Conservation (phyloP, 78 protist genomes). For the Planoprotostelium fungivorum region DNA sequence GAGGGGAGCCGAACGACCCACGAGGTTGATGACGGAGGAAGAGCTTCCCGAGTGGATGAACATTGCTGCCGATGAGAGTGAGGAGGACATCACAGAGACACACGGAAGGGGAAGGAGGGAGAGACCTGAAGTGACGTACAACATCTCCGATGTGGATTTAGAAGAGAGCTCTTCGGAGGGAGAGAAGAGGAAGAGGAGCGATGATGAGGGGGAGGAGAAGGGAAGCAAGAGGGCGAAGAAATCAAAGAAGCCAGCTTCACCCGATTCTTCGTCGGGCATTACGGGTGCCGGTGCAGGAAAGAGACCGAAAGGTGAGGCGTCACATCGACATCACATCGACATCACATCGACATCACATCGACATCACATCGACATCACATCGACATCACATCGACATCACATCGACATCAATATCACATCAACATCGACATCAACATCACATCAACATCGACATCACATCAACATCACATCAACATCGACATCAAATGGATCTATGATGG, state of each 20-base stretch:
- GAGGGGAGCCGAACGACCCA: slow-evolving; percentile 19
- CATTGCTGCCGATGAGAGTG: slow-evolving; percentile 17
- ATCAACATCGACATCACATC: no score
- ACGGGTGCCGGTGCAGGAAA: neutral
- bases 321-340: no score
- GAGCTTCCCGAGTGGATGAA: slow-evolving; percentile 46
- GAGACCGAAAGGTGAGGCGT: neutral
- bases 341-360: no score
- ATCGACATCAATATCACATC: no score
- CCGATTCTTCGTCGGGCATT: neutral
- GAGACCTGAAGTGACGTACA: neutral
- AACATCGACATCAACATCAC: no score
- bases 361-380: no score
- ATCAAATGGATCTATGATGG: neutral
- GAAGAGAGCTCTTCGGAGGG: neutral
- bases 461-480: neutral
- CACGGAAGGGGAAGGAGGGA: neutral
- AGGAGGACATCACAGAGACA: slow-evolving; percentile 13
- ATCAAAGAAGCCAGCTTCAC: neutral
- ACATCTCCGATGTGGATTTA: neutral
- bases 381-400: no score
- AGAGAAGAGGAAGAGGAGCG: neutral
- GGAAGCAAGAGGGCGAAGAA: neutral
- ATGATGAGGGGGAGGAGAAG: neutral
- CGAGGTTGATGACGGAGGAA: slow-evolving; percentile 22